Evolutionary conservation across 257 asterid species (phyloP).

Genomic region (Solanum appendiculatum): DNA sequence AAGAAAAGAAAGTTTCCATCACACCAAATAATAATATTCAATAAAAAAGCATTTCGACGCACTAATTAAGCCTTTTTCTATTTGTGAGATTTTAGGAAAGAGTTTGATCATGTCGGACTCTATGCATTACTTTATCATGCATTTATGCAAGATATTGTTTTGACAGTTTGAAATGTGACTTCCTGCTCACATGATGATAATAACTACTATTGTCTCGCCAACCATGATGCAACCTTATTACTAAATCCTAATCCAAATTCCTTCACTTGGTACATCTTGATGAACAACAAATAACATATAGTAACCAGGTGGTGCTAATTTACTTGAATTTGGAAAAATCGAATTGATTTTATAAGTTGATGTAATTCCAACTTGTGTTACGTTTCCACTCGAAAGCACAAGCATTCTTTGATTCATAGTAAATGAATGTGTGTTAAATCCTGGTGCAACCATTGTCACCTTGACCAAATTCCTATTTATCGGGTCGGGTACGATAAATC

Average conservation of each 20-base stretch:
- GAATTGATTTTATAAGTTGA: slow-evolving; percentile 5
- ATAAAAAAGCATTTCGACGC: no score
- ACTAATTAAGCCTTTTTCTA: no score
- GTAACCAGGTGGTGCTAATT: slow-evolving; percentile 23
- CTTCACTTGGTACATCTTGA: slow-evolving; percentile 28
- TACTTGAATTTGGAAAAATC: slow-evolving; percentile 1
- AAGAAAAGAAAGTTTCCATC: neutral
- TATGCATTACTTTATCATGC: no score
- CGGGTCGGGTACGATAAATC: neutral
- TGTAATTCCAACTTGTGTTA: neutral
- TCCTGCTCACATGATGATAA: neutral
- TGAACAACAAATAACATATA: slow-evolving; percentile 27
- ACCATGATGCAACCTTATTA: neutral
- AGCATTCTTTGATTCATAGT: slow-evolving; percentile 39
- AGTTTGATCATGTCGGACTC: no score
- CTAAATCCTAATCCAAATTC: slow-evolving; percentile 32
- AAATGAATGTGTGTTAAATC: slow-evolving; percentile 31
- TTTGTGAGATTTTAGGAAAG: no score
- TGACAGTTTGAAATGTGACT: neutral
- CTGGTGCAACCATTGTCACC: slow-evolving; percentile 30
- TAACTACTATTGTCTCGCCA: neutral
- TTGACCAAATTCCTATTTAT: neutral
- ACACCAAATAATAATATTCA: neutral
- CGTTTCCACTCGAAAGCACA: neutral
- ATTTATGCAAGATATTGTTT: no score